Percentiles rank a stretch among this genome's conserved stretches.
Evolutionary conservation across 129 eudicot genomes (phyloP).

Genomic region (Pulicaria dysenterica): DNA sequence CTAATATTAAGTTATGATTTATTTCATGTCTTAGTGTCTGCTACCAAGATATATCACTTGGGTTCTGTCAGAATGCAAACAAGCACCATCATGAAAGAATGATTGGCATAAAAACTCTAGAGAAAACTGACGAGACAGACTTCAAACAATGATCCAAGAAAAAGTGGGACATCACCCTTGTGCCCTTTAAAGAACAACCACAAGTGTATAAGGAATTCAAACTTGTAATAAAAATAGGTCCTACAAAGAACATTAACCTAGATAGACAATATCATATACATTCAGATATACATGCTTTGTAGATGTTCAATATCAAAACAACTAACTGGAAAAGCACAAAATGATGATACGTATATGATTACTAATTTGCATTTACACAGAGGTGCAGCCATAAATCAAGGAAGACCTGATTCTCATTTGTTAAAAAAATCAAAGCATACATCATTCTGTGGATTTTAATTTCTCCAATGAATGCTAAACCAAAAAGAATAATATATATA

Average conservation of each 20-base stretch:
- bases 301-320: conserved; percentile 9
- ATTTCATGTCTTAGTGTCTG: conserved; percentile 15
- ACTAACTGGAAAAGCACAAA: neutral
- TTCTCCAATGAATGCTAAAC: conserved; percentile 26
- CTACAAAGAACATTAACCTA: conserved; percentile 22
- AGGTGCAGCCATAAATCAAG: conserved; percentile 14
- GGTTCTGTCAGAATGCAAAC: conserved; percentile 27
- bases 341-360: neutral
- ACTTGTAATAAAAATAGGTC: conserved; percentile 21
- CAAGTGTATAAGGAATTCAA: conserved; percentile 18
- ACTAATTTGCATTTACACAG: neutral
- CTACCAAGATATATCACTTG: conserved; percentile 35
- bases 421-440: conserved; percentile 16
- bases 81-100: conserved; percentile 25
- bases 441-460: conserved; percentile 17
- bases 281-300: conserved; percentile 6
- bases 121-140: conserved; percentile 31
- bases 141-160: conserved; percentile 23
- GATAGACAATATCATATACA: conserved; percentile 14
- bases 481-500: conserved; percentile 15
- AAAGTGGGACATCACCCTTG: conserved; percentile 20
- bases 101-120: conserved; percentile 34
- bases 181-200: conserved; percentile 26
- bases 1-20: neutral
- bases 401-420: neutral